Evolutionary conservation across 192 early-diverging fungal species (phyloP), one percentile per base, ranked within the genome.

Genomic region (Pilobolus umbonatus): DNA sequence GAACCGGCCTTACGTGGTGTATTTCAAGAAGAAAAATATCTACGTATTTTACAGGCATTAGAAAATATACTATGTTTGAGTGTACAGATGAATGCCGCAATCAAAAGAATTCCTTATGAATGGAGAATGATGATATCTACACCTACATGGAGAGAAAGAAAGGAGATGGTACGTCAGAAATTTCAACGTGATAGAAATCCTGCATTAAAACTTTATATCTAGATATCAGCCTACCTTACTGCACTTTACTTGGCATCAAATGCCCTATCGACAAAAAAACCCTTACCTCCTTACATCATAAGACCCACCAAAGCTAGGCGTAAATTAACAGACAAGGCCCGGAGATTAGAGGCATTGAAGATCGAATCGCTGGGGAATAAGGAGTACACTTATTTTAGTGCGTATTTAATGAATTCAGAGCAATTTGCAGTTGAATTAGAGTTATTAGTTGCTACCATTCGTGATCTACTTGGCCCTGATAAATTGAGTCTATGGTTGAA

Each of bases 341-440:
- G 59, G n/a, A 46, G 40, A 22, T 42, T 59, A 21, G 34, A 52
- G 3, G 57, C 34, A 15, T 35, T 74, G 30, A 56, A 35, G 17
- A 47, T 28, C 3, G 22, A 57, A 2, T 44, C 57, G 14, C 29
- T 74, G 5, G 48, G 35, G 7, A 64, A 60, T 8, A 50, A 52
- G 32, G 72, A 57, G 15, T 70, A 65, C 42, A 60, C 63, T 22
- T 66, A 57, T 47, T 74, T 69, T 28, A 56, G 67, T 35, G 50
- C 67, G 1, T 74, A 74, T 40, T 29, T 74, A 8, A 74, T 74
- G 51, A 74, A 69, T 24, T 65, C 67, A 15, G 67, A 69, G 29
- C 72, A 74, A 28, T 50, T 74, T 5, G 58, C 54, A 25, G 68
- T 69, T 19, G 72, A 74, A 31, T 24, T 74, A 9, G 55, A 65